phyloP scores from a whole-genome alignment of 768 basidiomycete species.

The Suillus variegatus region DNA sequence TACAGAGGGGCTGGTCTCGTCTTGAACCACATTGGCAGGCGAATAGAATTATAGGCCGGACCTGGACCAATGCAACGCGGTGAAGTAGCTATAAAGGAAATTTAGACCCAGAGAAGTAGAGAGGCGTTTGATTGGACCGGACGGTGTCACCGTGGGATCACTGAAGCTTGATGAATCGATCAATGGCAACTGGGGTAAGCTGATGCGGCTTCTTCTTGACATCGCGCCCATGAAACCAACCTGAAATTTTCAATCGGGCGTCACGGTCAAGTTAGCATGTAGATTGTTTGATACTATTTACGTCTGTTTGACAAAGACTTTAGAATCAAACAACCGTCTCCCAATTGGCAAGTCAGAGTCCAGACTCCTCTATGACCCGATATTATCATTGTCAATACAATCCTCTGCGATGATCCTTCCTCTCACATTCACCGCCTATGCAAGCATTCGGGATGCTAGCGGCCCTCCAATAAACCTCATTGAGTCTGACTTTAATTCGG shows the following conservation, averaged over 20 bases:
- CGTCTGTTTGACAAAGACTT: constrained; percentile 30
- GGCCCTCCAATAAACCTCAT: constrained; percentile 9
- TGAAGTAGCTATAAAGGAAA: not conserved
- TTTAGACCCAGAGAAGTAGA: not conserved
- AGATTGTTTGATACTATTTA: not conserved
- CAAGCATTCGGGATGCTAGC: not conserved
- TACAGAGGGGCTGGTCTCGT: not conserved
- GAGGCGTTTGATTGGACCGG: not conserved
- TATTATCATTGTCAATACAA: not conserved
- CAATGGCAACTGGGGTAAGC: not conserved
- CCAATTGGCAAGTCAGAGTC: constrained; percentile 6
- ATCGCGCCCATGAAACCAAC: not conserved
- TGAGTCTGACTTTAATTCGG: constrained; percentile 24
- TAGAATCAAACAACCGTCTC: constrained; percentile 30
- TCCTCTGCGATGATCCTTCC: constrained; percentile 26
- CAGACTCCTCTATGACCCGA: not conserved
- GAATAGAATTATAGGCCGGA: not conserved
- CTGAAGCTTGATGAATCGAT: not conserved
- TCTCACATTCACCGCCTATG: constrained; percentile 22
- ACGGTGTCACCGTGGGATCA: not conserved
- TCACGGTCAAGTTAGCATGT: not conserved
- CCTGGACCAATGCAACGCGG: not conserved
- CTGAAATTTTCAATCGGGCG: not conserved
- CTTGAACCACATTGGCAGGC: not conserved
- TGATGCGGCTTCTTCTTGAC: not conserved